Percentiles rank a stretch among this genome's conserved stretches.
Evolutionary conservation across 1,139 yeast species (phyloP).

Genomic region (Arxiozyma slooffiae): DNA sequence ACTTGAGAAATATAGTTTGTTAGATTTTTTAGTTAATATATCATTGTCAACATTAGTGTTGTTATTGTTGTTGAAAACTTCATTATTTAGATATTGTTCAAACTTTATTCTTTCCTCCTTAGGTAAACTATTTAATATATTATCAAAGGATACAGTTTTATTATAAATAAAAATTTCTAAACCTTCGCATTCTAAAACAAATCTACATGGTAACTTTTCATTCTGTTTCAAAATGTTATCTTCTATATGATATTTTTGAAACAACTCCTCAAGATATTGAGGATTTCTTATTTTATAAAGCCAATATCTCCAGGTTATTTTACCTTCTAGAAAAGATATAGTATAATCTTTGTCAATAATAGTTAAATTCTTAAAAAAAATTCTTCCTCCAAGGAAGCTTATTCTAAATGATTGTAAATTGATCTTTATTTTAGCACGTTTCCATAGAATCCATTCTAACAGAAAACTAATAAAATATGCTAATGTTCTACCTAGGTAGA

Average conservation of each 20-base stretch:
- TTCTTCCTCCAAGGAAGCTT: conserved; percentile 72
- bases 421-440: conserved; percentile 43
- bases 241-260: conserved; percentile 25
- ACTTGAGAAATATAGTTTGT: conserved; percentile 1
- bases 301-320: conserved; percentile 91
- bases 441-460: conserved; percentile 57
- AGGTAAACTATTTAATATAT: conserved; percentile 41
- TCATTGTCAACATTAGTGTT: not conserved
- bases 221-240: conserved; percentile 32
- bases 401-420: conserved; percentile 64
- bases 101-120: conserved; percentile 25
- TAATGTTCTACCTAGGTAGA: conserved; percentile 64
- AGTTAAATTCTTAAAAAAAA: conserved; percentile 66
- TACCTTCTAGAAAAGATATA: conserved; percentile 56
- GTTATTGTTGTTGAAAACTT: conserved; percentile 4
- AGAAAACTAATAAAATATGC: conserved; percentile 51
- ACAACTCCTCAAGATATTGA: conserved; percentile 30
- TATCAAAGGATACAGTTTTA: conserved; percentile 66
- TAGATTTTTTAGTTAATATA: not conserved
- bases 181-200: conserved; percentile 58
- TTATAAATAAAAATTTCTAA: conserved; percentile 75
- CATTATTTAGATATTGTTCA: conserved; percentile 21
- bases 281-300: conserved; percentile 44
- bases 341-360: conserved; percentile 64
- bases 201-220: conserved; percentile 48